A percentile compares a stretch with the other conserved stretches of the same genome.
Evolutionary conservation across 139 green algal species (phyloP).

Genomic region (Marvania coccoides): DNA sequence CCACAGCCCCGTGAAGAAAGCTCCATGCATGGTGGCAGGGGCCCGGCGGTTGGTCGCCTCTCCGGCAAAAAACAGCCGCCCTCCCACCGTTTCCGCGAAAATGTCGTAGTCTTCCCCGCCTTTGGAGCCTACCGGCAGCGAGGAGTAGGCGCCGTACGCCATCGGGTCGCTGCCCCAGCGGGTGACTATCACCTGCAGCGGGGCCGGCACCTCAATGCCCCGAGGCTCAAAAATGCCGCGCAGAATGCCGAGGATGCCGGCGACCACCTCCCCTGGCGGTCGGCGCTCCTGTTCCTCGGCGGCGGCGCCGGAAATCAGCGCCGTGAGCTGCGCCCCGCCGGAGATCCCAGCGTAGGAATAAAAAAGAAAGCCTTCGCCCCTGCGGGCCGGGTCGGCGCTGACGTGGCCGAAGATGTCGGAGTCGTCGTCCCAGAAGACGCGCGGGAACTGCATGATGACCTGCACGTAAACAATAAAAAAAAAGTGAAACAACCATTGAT

Average conservation of each 20-base stretch:
- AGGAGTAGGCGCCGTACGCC: conserved; percentile 79
- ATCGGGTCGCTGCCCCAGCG: conserved; percentile 78
- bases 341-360: conserved; percentile 72
- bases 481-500: background rate
- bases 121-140: conserved; percentile 58
- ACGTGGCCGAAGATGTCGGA: conserved; percentile 86
- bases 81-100: conserved; percentile 57
- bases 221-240: conserved; percentile 60
- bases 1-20: conserved; percentile 62
- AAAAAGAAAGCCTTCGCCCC: conserved; percentile 88
- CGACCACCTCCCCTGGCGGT: conserved; percentile 35
- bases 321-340: conserved; percentile 68
- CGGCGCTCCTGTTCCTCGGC: conserved; percentile 52
- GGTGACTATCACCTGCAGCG: conserved; percentile 57
- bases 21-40: conserved; percentile 97
- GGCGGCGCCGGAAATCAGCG: conserved; percentile 68
- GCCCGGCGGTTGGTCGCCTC: conserved; percentile 84
- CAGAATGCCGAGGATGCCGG: conserved; percentile 67
- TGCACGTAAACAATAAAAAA: conserved; percentile 18
- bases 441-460: conserved; percentile 88
- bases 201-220: conserved; percentile 60
- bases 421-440: conserved; percentile 75
- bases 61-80: conserved; percentile 79
- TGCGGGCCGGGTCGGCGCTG: conserved; percentile 16
- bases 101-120: conserved; percentile 83